Percentiles rank a stretch among this genome's conserved stretches.
These are phyloP conservation scores for Syncephalastrum racemosum DNA, from an alignment of 371 early-diverging fungal species.

Conservation along the genomic window DNA sequence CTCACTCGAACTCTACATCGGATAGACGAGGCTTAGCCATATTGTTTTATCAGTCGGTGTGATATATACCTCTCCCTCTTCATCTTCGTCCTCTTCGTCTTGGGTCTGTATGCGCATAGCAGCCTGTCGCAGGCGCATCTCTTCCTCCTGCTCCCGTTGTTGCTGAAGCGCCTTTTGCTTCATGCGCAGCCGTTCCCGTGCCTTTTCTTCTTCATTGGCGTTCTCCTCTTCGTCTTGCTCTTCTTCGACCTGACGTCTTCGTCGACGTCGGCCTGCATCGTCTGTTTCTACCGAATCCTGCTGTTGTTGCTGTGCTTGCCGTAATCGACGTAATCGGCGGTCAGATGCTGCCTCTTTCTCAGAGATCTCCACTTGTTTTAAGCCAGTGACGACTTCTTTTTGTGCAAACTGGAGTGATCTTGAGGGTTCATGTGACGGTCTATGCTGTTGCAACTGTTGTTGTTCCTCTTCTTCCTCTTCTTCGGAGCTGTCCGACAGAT, in stretches of 20 bases:
- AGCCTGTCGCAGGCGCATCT: slow-evolving; percentile 19
- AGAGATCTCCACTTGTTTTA: slow-evolving; percentile 41
- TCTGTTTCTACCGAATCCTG: slow-evolving; percentile 10
- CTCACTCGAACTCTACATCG: slow-evolving; percentile 54
- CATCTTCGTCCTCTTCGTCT: slow-evolving; percentile 21
- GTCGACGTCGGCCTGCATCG: slow-evolving; percentile 38
- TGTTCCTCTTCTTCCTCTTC: slow-evolving; percentile 35
- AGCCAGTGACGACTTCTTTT: slow-evolving; percentile 48
- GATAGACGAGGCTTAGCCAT: neutral
- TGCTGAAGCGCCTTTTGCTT: slow-evolving; percentile 41
- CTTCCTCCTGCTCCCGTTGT: slow-evolving; percentile 22
- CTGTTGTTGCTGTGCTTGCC: slow-evolving; percentile 33
- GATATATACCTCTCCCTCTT: slow-evolving; percentile 37
- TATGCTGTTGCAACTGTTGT: slow-evolving; percentile 31
- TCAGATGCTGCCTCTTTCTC: slow-evolving; percentile 44
- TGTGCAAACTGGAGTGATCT: slow-evolving; percentile 41
- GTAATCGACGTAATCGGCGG: slow-evolving; percentile 44
- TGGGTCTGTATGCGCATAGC: slow-evolving; percentile 14
- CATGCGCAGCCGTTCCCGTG: slow-evolving; percentile 41
- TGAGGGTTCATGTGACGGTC: slow-evolving; percentile 11
- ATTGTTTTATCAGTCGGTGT: neutral
- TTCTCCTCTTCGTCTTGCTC: slow-evolving; percentile 25
- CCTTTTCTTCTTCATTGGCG: slow-evolving; percentile 40
- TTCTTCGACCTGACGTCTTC: slow-evolving; percentile 34
- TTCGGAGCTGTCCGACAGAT: slow-evolving; percentile 54